Percentiles rank a stretch among this genome's conserved stretches.
Evolutionary conservation across 805 yeast species (phyloP).

Genomic region (Saturnispora ahearnii): DNA sequence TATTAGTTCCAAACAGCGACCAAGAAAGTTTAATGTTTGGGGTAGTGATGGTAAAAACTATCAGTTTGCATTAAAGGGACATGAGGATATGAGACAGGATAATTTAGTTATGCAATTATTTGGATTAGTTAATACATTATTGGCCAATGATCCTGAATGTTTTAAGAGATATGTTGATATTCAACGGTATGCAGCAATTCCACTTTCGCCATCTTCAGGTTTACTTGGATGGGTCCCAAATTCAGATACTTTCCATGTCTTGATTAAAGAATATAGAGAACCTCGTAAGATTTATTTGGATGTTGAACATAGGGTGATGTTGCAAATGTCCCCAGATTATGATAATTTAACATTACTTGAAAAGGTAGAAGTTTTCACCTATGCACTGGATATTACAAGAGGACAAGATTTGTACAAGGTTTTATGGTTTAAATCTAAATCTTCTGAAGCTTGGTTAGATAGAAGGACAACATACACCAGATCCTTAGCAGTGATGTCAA

Average conservation of each 20-base stretch:
- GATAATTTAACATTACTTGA: slow-evolving; percentile 82
- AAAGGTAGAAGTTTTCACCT: slow-evolving; percentile 93
- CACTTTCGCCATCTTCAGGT: slow-evolving; percentile 96
- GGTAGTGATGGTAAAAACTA: slow-evolving; percentile 94
- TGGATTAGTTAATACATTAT: slow-evolving; percentile 86
- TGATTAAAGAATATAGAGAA: slow-evolving; percentile 88
- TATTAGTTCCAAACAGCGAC: slow-evolving; percentile 92
- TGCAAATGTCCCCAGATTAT: slow-evolving; percentile 96
- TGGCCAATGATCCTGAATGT: slow-evolving; percentile 87
- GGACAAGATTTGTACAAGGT: slow-evolving; percentile 96
- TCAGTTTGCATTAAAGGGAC: slow-evolving; percentile 79
- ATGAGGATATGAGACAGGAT: slow-evolving; percentile 97
- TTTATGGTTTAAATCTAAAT: slow-evolving; percentile 89
- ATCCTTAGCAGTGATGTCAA: slow-evolving; percentile 95
- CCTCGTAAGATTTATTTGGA: slow-evolving; percentile 81
- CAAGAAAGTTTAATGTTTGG: slow-evolving; percentile 66
- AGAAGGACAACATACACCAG: slow-evolving; percentile 94
- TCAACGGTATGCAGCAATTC: slow-evolving; percentile 87
- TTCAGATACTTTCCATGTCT: slow-evolving; percentile 90
- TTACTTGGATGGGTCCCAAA: slow-evolving; percentile 95
- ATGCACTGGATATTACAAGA: slow-evolving; percentile 88
- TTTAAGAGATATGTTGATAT: slow-evolving; percentile 92
- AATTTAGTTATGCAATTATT: slow-evolving; percentile 95
- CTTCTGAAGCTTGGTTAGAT: slow-evolving; percentile 97
- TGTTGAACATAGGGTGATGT: slow-evolving; percentile 91